phyloP scores from a whole-genome alignment of 768 basidiomycete species.

The Coprinellus aureogranulatus region DNA sequence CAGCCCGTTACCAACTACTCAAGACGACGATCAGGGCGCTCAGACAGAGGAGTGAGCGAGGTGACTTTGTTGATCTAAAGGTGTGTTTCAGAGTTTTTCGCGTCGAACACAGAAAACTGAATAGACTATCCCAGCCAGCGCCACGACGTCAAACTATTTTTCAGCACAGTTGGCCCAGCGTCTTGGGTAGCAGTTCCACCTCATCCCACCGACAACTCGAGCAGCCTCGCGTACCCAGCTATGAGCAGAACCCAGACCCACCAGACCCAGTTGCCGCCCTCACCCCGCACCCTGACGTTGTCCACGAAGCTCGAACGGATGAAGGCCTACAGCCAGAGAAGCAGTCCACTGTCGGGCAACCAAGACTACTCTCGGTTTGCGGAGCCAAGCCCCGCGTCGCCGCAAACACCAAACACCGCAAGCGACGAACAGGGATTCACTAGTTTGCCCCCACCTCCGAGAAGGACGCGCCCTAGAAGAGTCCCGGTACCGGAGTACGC shows the following conservation, averaged over 20 bases:
- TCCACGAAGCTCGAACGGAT: slow-evolving; percentile 3
- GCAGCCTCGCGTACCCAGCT: not conserved
- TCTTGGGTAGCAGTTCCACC: too few species aligned
- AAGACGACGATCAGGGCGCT: too few species aligned
- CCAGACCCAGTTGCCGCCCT: slow-evolving; percentile 1
- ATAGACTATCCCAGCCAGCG: too few species aligned
- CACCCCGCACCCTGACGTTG: slow-evolving; percentile 2
- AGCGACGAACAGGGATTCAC: not conserved
- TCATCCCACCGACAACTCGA: not conserved
- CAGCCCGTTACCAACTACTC: too few species aligned
- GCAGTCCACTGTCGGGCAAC: not conserved
- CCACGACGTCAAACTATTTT: not conserved
- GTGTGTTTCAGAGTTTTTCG: not conserved
- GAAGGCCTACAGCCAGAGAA: not conserved
- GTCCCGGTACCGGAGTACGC: not conserved
- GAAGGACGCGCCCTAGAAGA: not conserved
- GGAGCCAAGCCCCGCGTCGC: not conserved
- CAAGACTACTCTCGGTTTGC: not conserved
- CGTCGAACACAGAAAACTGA: too few species aligned
- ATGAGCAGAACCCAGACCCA: not conserved
- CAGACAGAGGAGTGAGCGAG: too few species aligned
- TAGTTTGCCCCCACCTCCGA: slow-evolving; percentile 8
- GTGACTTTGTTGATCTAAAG: not conserved
- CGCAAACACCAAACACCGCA: not conserved
- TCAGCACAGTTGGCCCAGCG: not conserved